A percentile compares a stretch with the other conserved stretches of the same genome.
phyloP scores from a whole-genome alignment of 106 monocot species.

The Apostasia shenzhenica region DNA sequence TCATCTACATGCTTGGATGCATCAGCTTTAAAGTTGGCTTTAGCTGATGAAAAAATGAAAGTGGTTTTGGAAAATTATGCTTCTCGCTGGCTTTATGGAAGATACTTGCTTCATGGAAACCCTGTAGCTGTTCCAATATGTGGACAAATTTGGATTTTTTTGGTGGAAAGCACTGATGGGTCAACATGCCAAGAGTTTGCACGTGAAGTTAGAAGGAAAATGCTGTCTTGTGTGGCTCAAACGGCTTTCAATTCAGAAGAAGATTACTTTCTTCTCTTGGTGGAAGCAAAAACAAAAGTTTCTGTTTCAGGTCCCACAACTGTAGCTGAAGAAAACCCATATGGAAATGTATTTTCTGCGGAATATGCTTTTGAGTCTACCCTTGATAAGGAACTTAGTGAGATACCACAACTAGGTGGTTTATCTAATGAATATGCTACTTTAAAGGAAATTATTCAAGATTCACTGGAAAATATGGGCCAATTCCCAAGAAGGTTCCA shows the following conservation, averaged over 20 bases:
- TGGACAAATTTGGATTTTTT: slow-evolving; percentile 45
- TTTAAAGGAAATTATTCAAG: slow-evolving; percentile 68
- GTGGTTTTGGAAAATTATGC: slow-evolving; percentile 34
- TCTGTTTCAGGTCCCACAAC: slow-evolving; percentile 26
- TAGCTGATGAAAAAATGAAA: slow-evolving; percentile 56
- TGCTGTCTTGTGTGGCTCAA: slow-evolving; percentile 3
- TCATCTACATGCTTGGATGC: slow-evolving; percentile 19
- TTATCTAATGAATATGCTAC: slow-evolving; percentile 71
- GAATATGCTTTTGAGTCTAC: not conserved
- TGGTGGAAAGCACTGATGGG: slow-evolving; percentile 31
- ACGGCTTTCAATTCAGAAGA: not conserved
- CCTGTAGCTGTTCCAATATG: slow-evolving; percentile 51
- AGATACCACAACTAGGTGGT: slow-evolving; percentile 60
- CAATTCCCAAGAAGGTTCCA: slow-evolving; percentile 43
- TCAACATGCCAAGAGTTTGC: slow-evolving; percentile 7
- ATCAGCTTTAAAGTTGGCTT: slow-evolving; percentile 23
- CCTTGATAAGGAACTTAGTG: slow-evolving; percentile 5
- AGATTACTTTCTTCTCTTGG: slow-evolving; percentile 12
- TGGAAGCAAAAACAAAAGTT: slow-evolving; percentile 46
- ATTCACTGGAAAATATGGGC: slow-evolving; percentile 43
- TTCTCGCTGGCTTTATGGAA: slow-evolving; percentile 49
- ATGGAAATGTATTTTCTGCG: not conserved
- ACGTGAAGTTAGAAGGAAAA: slow-evolving; percentile 4
- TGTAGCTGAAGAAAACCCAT: not conserved
- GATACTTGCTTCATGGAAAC: slow-evolving; percentile 62